Base-by-base conservation (phyloP, 371 early-diverging fungal species). In the Choanephora cucurbitarum region DNA sequence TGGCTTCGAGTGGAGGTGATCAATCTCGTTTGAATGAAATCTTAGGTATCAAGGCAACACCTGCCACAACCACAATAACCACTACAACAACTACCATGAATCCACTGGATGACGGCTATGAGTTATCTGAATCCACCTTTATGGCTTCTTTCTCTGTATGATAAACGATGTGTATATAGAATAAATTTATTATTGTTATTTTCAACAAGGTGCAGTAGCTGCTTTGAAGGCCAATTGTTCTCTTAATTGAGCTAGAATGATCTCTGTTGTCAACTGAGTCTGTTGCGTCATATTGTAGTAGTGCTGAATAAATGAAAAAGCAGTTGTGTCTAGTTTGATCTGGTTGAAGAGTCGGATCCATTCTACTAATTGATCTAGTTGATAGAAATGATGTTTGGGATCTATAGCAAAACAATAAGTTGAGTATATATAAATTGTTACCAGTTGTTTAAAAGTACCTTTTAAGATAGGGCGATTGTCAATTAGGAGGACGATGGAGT, bases 21-120 rank as follows among this genome's bases (percentile, higher is more conserved):
- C 48, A 62, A 44, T 73, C 72, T 2, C 67, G 77, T 31, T 60
- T 84, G 33, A 81, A 81, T 44, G 80, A 82, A 48, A 84, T 84
- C 57, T 56, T 80, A 46, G 81, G 82, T 22, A 76, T 82, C 59
- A 74, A 70, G 39, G 69, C 81, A 44, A 43, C 50, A 44, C 49
- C 55, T 1, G 43, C 54, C 21, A 58, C 58, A 50, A 43, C 55
- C 14, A n/a, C n/a, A n/a, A n/a, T n/a, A n/a, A n/a, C n/a, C n/a
- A n/a, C n/a, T n/a, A n/a, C n/a, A n/a, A n/a, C n/a, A n/a, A n/a
- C n/a, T n/a, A n/a, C n/a, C n/a, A n/a, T n/a, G 44, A 58, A 24
- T 34, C 44, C 8, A 33, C 57, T 14, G n/a, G n/a, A n/a, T n/a
- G n/a, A n/a, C n/a, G n/a, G n/a, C n/a, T n/a, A n/a, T n/a, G n/a